These are phyloP conservation scores for Astrothelium macrocarpum DNA, from an alignment of 495 filamentous ascomycete genomes.

Conservation along the genomic window DNA sequence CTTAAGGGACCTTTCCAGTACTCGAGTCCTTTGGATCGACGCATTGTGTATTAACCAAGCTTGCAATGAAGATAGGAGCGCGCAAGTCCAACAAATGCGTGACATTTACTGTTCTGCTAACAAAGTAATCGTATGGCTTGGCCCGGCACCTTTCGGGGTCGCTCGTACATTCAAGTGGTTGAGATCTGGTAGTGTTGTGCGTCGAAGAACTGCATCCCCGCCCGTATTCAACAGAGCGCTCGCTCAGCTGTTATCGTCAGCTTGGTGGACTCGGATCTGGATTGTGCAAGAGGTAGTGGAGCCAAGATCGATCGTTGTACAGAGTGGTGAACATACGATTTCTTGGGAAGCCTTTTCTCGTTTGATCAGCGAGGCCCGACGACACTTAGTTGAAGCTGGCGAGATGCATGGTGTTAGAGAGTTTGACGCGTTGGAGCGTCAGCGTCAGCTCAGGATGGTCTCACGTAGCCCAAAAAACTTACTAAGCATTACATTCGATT, in stretches of 20 bases:
- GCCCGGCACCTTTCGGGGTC: not conserved
- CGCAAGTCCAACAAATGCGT: constrained; percentile 3
- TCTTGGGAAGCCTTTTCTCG: not conserved
- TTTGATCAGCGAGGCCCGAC: not conserved
- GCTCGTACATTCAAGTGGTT: not conserved
- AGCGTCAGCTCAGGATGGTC: not conserved
- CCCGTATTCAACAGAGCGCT: not conserved
- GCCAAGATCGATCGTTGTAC: not conserved
- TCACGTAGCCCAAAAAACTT: not conserved
- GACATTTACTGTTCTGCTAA: not conserved
- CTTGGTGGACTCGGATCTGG: not conserved
- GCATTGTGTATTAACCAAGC: constrained; percentile 7
- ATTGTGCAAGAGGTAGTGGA: not conserved
- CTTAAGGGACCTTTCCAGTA: not conserved
- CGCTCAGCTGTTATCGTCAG: not conserved
- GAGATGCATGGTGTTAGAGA: not conserved
- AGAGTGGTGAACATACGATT: not conserved
- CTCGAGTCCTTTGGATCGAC: constrained; percentile 4
- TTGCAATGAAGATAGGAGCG: not conserved
- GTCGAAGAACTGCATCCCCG: not conserved
- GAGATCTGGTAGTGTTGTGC: no score
- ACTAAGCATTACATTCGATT: not conserved
- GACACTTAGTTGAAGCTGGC: not conserved
- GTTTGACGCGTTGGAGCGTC: not conserved
- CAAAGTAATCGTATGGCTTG: constrained; percentile 5